Base-by-base conservation (phyloP, 163 green algal genomes). In the Prototheca wickerhamii region DNA sequence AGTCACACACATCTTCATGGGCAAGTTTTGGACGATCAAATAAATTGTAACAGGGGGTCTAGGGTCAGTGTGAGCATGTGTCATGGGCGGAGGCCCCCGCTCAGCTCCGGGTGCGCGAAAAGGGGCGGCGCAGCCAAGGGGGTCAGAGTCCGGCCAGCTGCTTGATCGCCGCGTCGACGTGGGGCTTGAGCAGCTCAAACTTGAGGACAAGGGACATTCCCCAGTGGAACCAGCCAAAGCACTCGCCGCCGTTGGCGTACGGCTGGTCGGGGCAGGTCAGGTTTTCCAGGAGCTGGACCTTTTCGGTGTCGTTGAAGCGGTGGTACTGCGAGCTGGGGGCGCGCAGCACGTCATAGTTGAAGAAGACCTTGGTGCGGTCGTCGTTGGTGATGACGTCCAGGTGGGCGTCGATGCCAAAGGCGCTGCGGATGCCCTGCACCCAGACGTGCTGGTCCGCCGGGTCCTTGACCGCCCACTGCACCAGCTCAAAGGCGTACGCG, bases 191-290 rank as follows among this genome's bases (percentile, higher is more conserved):
- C 15, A 67, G 30, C 4, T 49, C 32, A 32, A 34, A 67, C 49
- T 60, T 43, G 42, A 59, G 46, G 29, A 58, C 46, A 1, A 67
- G 30, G 18, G 46, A 60, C 60, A 67, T 67, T 46, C 31, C 40
- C 60, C 60, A 67, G 49, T 67, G 60, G 49, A 67, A 67, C 60
- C 60, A 58, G 60, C 59, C 40, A 35, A 67, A 67, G 60, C 60
- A 67, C 30, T 59, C 46, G 21, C 21, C 33, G 32, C 60, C 60
- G 18, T 37, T 60, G 31, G 52, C 30, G 26, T 56, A 43, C 3
- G 23, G 23, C 12, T 31, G 20, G 21, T 59, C 31, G 46, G 49
- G 60, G 30, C 60, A 67, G 18, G 37, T 51, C 26, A 67, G 60
- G 29, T 60, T 18, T 32, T 67, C 60, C 10, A 59, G 29, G 25